Evolutionary conservation across 768 basidiomycete species (phyloP), one percentile per base, ranked within the genome.

Genomic region (Omphalotus guepiniiformis): DNA sequence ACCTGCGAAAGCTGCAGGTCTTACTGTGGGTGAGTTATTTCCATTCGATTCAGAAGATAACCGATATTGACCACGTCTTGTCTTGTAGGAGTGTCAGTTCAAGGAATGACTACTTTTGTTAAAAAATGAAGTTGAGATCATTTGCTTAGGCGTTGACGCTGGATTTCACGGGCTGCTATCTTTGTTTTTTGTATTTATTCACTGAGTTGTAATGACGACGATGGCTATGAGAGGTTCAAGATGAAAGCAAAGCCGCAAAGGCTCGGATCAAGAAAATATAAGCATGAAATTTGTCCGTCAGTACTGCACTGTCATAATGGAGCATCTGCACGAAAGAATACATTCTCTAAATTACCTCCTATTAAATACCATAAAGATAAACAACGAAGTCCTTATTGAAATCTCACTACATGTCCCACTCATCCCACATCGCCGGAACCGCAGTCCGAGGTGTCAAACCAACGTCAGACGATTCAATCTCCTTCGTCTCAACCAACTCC

Each of bases 381-480:
- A n/a, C n/a, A n/a, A n/a, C n/a, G n/a, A n/a, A n/a, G n/a, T n/a
- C n/a, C n/a, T n/a, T n/a, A n/a, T n/a, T n/a, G n/a, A n/a, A n/a
- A n/a, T n/a, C n/a, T n/a, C n/a, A n/a, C n/a, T n/a, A 75, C 79
- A 85, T 82, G 56, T 86, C 85, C 83, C 85, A 88, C 53, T 86
- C 86, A 39, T 84, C 83, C 85, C 87, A 89, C 48, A 78, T 56
- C 26, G 63, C 62, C 13, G 67, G 64, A 35, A 53, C 51, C 27
- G 58, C 47, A 15, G 62, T 48, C 12, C 53, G 28, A 3, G 56
- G 57, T 2, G 65, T 60, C n/a, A 67, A 59, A 4, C 64, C 61
- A 23, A 66, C 61, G 7, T 58, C 58, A 23, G 61, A 58, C n/a
- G n/a, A n/a, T n/a, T n/a, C n/a, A 35, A 83, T 64, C 53, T 85